Base-by-base conservation (phyloP, 129 eudicot genomes). In the Escallonia herrerae region DNA sequence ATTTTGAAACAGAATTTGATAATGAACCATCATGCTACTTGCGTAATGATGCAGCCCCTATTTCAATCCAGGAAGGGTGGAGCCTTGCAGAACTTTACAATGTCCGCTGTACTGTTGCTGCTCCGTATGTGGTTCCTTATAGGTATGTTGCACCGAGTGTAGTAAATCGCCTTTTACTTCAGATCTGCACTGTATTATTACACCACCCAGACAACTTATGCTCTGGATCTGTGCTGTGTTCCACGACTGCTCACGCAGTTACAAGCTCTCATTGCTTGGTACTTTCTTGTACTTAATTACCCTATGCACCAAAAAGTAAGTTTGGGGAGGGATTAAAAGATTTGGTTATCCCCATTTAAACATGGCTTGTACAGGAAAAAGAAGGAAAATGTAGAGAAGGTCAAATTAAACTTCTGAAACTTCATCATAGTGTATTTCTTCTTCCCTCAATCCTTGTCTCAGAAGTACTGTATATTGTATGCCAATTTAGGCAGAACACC, bases 41-140 rank as follows among this genome's bases (percentile, higher is more conserved):
- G 63, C 14, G 4, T 62, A 71, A 22, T 50, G 51, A 74, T 59
- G 69, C 22, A 40, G 45, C 56, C 60, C 69, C 59, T 65, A 38
- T 15, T 55, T 40, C 66, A 62, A 43, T 70, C 75, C 86, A 90
- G 95, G 99, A 94, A 84, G 99, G 99, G 60, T 94, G 97, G 99
- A 84, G 93, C 73, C 93, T 94, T 52, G 95, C 97, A 8, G 99
- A 94, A 75, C 87, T 89, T 46, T 94, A 83, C 80, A 79, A 68
- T 61, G 72, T 94, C 50, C 80, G 60, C 7, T 94, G 99, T 74
- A 82, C 84, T 69, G 88, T 89, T 75, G 87, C 93, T 71, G 95
- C 99, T 76, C 97, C 99, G 65, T 94, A 94, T 70, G 93, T 94
- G 51, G 93, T 94, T 63, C 95, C 95, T 71, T 89, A 89, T 61